Conservation (phyloP, 2,329 filamentous ascomycete genomes). For the Pseudogymnoascus verrucosus region DNA sequence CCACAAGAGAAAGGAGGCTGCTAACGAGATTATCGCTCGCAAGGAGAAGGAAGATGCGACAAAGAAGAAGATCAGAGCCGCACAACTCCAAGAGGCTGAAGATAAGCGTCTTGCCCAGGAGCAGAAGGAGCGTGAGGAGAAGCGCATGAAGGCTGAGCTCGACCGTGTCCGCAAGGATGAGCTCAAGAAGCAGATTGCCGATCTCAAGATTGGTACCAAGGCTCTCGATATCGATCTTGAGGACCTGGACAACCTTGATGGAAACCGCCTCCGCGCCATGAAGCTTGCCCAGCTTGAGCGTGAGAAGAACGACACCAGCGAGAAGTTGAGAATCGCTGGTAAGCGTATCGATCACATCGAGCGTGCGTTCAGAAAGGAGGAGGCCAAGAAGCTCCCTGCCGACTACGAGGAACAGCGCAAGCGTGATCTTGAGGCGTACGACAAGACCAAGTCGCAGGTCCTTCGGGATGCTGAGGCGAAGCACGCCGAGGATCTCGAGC, state of each 20-base stretch:
- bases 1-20: constrained; percentile 93
- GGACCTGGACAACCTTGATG: constrained; percentile 79
- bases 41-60: constrained; percentile 90
- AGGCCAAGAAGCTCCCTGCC: constrained; percentile 78
- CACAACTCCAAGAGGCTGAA: constrained; percentile 84
- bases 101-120: constrained; percentile 84
- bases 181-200: constrained; percentile 83
- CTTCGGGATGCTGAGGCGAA: constrained; percentile 75
- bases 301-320: constrained; percentile 93
- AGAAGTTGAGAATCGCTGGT: constrained; percentile 82
- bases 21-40: constrained; percentile 77
- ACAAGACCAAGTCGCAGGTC: constrained; percentile 68
- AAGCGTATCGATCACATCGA: constrained; percentile 97
- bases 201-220: constrained; percentile 84
- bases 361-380: constrained; percentile 92
- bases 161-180: constrained; percentile 88
- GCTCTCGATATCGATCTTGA: constrained; percentile 65
- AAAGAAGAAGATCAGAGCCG: constrained; percentile 76
- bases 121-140: constrained; percentile 81
- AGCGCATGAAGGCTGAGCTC: constrained; percentile 76
- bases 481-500: constrained; percentile 83
- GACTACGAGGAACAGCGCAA: constrained; percentile 82
- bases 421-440: constrained; percentile 70
- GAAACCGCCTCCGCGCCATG: constrained; percentile 82
- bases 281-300: constrained; percentile 94